phyloP scores from a whole-genome alignment of 2,329 filamentous ascomycete species.

The Penicillium olsonii region DNA sequence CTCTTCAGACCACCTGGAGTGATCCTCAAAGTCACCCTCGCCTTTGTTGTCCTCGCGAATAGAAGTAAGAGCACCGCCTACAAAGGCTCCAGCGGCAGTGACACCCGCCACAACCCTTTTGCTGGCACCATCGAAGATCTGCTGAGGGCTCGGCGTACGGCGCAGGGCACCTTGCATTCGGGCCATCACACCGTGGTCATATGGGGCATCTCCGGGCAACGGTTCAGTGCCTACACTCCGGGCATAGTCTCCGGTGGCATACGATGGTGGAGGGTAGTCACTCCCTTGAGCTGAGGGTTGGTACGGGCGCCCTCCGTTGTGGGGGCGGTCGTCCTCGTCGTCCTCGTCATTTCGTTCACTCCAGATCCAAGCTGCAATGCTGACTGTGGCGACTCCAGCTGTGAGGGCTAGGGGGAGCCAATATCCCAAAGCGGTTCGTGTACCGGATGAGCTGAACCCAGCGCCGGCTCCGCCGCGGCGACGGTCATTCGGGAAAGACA shows the following conservation, averaged over 20 bases:
- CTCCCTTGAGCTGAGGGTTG: conserved; percentile 26
- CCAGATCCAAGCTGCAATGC: conserved; percentile 90
- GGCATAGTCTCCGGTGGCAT: conserved; percentile 32
- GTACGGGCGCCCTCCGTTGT: conserved; percentile 26
- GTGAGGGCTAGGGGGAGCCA: conserved; percentile 89
- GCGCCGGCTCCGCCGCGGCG: conserved; percentile 39
- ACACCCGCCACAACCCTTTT: conserved; percentile 79
- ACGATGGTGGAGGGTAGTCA: conserved; percentile 30
- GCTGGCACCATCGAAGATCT: conserved; percentile 81
- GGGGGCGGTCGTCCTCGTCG: conserved; percentile 62
- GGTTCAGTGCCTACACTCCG: conserved; percentile 37
- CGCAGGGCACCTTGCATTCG: conserved; percentile 79
- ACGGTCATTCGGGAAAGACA: conserved; percentile 44
- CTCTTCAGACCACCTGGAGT: conserved; percentile 91
- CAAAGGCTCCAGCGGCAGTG: conserved; percentile 76
- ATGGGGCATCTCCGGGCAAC: conserved; percentile 32
- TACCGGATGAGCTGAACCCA: conserved; percentile 45
- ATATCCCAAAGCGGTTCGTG: conserved; percentile 59
- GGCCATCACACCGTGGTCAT: conserved; percentile 66
- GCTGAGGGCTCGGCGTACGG: conserved; percentile 82
- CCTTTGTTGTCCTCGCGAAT: conserved; percentile 82
- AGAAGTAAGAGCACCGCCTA: conserved; percentile 78
- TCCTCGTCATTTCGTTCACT: conserved; percentile 79
- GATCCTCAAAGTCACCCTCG: conserved; percentile 76
- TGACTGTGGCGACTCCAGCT: conserved; percentile 81